A percentile compares a stretch with the other conserved stretches of the same genome.
Conservation (phyloP, 164 flowering plant genomes). For the Santalum album region DNA sequence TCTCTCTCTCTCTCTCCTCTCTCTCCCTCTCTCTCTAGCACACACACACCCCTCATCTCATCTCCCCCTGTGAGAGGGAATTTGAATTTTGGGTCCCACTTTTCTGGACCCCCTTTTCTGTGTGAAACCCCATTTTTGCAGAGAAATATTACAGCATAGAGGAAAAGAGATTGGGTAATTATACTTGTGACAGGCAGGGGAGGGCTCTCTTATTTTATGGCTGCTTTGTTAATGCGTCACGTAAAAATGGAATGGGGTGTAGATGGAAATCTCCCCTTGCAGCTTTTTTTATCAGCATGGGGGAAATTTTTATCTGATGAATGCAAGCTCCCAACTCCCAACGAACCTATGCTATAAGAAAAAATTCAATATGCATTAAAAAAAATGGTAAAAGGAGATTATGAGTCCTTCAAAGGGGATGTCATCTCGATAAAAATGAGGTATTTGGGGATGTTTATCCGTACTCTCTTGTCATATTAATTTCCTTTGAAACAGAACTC, state of each 20-base stretch:
- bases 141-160: neutral
- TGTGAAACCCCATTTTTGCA: conserved; percentile 12
- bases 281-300: conserved; percentile 26
- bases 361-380: too few relatives aligned
- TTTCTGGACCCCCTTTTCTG: conserved; percentile 9
- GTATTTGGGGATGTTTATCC: too few relatives aligned
- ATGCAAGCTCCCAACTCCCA: conserved; percentile 8
- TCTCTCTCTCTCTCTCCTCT: too few relatives aligned
- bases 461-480: neutral
- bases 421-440: too few relatives aligned
- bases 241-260: neutral
- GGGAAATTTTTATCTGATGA: conserved; percentile 8
- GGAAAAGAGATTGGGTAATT: neutral
- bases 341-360: too few relatives aligned
- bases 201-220: neutral
- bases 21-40: too few relatives aligned
- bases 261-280: conserved; percentile 27
- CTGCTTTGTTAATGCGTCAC: conserved; percentile 1
- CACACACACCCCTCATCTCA: too few relatives aligned
- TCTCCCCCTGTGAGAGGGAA: too few relatives aligned
- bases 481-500: conserved; percentile 2
- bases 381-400: too few relatives aligned
- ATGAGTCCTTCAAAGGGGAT: too few relatives aligned
- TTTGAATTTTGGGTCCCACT: conserved; percentile 20
- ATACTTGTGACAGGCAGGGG: neutral